Conservation (phyloP, 495 filamentous ascomycete genomes). For the Tirmania nivea region DNA sequence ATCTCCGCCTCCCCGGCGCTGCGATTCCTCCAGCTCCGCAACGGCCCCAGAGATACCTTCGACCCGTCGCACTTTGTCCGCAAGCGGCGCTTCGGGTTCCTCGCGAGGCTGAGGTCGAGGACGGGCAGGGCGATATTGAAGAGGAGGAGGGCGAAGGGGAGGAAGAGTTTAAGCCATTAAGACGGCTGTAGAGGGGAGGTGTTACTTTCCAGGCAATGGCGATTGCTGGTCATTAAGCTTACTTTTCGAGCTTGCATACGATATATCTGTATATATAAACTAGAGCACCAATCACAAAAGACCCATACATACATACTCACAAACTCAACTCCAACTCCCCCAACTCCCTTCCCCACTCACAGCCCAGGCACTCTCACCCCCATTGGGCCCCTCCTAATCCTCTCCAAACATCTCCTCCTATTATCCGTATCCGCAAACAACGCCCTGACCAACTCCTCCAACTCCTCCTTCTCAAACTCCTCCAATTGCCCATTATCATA, state of each 20-base stretch:
- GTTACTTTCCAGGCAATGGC: background rate
- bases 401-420: conserved; percentile 50
- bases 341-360: too few species aligned
- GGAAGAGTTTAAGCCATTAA: conserved; percentile 40
- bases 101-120: conserved; percentile 33
- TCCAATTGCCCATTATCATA: conserved; percentile 73
- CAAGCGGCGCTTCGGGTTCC: conserved; percentile 49
- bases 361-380: background rate
- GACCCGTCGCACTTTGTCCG: conserved; percentile 45
- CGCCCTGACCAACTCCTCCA: conserved; percentile 67
- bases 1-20: conserved; percentile 26
- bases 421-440: conserved; percentile 77
- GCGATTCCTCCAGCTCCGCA: conserved; percentile 27
- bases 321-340: too few species aligned
- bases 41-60: conserved; percentile 38
- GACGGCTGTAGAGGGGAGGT: background rate
- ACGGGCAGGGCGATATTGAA: conserved; percentile 35
- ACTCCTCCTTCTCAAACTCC: conserved; percentile 64
- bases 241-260: too few species aligned
- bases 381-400: conserved; percentile 30
- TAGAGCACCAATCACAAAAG: too few species aligned
- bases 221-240: too few species aligned
- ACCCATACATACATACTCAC: too few species aligned
- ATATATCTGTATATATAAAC: too few species aligned
- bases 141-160: conserved; percentile 37